phyloP scores from a whole-genome alignment of 2,329 filamentous ascomycete genomes.

The Claviceps lovelessii region DNA sequence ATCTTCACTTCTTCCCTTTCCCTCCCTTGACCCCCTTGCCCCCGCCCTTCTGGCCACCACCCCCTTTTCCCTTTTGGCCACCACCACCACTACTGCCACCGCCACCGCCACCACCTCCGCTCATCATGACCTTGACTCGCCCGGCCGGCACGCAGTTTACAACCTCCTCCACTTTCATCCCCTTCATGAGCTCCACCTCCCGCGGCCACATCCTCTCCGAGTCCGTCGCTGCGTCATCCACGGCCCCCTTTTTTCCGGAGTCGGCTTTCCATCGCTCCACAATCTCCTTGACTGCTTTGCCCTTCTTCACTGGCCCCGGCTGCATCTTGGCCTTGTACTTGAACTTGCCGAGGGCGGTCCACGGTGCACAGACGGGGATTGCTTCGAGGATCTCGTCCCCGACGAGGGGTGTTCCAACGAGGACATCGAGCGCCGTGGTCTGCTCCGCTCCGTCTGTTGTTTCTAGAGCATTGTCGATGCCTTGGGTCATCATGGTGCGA shows the following conservation, averaged over 20 bases:
- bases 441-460: constrained; percentile 44
- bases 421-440: constrained; percentile 46
- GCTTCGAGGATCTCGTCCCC: constrained; percentile 70
- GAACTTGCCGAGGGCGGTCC: constrained; percentile 48
- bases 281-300: constrained; percentile 84
- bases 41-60: constrained; percentile 21
- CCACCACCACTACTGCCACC: constrained; percentile 24
- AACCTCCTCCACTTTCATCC: constrained; percentile 67
- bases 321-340: constrained; percentile 96
- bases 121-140: constrained; percentile 67
- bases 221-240: constrained; percentile 47
- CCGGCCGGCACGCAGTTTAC: constrained; percentile 68
- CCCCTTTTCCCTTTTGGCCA: constrained; percentile 14
- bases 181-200: constrained; percentile 73
- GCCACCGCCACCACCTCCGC: constrained; percentile 32
- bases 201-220: constrained; percentile 68
- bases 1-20: constrained; percentile 1
- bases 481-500: constrained; percentile 44
- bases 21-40: constrained; percentile 22
- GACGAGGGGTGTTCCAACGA: constrained; percentile 63
- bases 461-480: constrained; percentile 43
- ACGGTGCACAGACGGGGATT: constrained; percentile 51
- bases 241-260: constrained; percentile 39
- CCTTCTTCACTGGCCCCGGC: constrained; percentile 79
- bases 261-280: constrained; percentile 66